These are phyloP conservation scores for Hypoxylon sp. DNA, from an alignment of 2,329 filamentous ascomycete genomes.

Conservation along the genomic window DNA sequence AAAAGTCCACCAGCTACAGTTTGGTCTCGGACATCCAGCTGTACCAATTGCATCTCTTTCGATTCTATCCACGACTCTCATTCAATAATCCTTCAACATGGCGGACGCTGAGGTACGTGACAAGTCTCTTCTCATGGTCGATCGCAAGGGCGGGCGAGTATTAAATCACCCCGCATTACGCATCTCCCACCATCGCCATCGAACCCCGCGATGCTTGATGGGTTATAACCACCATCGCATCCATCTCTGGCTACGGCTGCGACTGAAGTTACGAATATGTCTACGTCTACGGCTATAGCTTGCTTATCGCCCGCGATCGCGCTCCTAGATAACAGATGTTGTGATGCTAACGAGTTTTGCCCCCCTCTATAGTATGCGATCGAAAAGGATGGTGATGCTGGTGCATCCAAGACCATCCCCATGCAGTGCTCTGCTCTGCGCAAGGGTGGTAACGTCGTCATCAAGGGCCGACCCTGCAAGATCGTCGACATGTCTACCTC, in stretches of 20 bases:
- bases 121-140: slow-evolving; percentile 30
- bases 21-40: slow-evolving; percentile 44
- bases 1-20: slow-evolving; percentile 46
- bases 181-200: slow-evolving; percentile 37
- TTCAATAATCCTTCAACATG: slow-evolving; percentile 65
- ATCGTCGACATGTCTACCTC: slow-evolving; percentile 99
- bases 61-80: slow-evolving; percentile 44
- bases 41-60: slow-evolving; percentile 49
- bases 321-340: not conserved
- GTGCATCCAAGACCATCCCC: slow-evolving; percentile 92
- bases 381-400: slow-evolving; percentile 89
- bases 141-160: slow-evolving; percentile 35
- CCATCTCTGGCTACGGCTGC: not conserved
- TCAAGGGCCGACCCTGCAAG: slow-evolving; percentile 99
- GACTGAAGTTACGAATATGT: not conserved
- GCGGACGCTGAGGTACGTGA: slow-evolving; percentile 61
- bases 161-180: slow-evolving; percentile 46
- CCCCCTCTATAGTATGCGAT: slow-evolving; percentile 71
- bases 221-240: not conserved
- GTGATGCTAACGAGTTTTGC: slow-evolving; percentile 37
- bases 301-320: slow-evolving; percentile 11
- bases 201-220: slow-evolving; percentile 38
- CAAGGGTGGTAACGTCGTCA: slow-evolving; percentile 99
- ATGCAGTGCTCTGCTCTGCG: slow-evolving; percentile 99
- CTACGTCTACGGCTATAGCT: not conserved